These are phyloP conservation scores for Alternaria hordeiaustralica DNA, from an alignment of 2,329 filamentous ascomycete genomes.

Conservation along the genomic window DNA sequence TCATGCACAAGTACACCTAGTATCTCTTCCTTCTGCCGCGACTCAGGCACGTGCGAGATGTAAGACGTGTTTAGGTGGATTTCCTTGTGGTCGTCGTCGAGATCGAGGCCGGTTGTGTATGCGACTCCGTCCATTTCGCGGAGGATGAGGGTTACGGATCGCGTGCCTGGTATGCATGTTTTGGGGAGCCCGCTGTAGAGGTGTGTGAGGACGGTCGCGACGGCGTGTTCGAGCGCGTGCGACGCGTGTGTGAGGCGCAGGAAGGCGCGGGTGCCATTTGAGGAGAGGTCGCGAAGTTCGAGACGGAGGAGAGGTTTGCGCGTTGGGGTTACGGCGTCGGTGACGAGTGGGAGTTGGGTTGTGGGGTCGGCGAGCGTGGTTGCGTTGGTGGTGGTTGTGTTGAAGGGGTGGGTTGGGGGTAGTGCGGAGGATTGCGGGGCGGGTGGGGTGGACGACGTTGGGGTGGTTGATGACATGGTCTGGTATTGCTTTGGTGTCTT, in stretches of 20 bases:
- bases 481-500: constrained; percentile 46
- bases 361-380: neutral
- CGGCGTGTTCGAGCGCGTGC: constrained; percentile 66
- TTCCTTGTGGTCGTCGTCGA: constrained; percentile 88
- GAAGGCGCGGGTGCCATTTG: constrained; percentile 69
- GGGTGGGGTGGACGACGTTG: constrained; percentile 24
- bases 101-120: constrained; percentile 80
- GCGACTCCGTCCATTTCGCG: constrained; percentile 83
- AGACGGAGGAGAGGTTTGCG: constrained; percentile 56
- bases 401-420: constrained; percentile 27
- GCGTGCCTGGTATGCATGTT: constrained; percentile 65
- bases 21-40: constrained; percentile 65
- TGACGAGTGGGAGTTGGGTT: neutral
- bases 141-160: constrained; percentile 84
- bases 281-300: constrained; percentile 57
- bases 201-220: constrained; percentile 71
- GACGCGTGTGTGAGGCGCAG: constrained; percentile 69
- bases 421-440: constrained; percentile 39
- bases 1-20: constrained; percentile 87
- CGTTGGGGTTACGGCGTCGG: constrained; percentile 29
- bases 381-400: neutral
- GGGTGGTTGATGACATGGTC: constrained; percentile 36
- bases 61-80: constrained; percentile 87
- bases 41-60: constrained; percentile 57
- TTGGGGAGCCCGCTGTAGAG: constrained; percentile 64